Evolutionary conservation across 352 stramenopile species (phyloP).

Genomic region (Pythium myriotylum): DNA sequence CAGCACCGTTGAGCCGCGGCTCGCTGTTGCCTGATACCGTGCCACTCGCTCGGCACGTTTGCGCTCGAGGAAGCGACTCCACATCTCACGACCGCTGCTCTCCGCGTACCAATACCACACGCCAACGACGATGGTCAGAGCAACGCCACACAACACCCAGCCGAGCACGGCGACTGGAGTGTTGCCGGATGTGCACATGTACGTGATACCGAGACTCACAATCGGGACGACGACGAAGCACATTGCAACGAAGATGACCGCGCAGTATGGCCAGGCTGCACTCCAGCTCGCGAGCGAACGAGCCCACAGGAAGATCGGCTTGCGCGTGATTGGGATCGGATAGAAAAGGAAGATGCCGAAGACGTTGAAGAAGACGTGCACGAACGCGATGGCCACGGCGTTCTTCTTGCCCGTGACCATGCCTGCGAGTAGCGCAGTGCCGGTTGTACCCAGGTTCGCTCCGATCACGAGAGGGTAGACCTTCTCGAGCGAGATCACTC

Average conservation of each 20-base stretch:
- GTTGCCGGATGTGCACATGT: constrained; percentile 29
- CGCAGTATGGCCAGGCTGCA: constrained; percentile 30
- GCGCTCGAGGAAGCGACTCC: constrained; percentile 27
- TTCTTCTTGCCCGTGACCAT: constrained; percentile 57
- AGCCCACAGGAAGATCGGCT: constrained; percentile 54
- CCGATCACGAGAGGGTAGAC: constrained; percentile 83
- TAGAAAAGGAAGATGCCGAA: constrained; percentile 82
- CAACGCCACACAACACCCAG: constrained; percentile 21
- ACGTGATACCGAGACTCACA: constrained; percentile 30
- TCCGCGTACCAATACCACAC: constrained; percentile 24
- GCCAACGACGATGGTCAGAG: not conserved
- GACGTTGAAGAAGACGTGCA: constrained; percentile 85
- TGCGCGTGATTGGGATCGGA: constrained; percentile 70
- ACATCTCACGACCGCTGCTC: constrained; percentile 22
- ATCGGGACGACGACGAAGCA: constrained; percentile 24
- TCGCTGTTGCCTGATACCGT: constrained; percentile 6
- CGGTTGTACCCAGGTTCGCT: constrained; percentile 83
- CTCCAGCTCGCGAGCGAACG: constrained; percentile 38
- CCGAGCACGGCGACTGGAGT: constrained; percentile 16
- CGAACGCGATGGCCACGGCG: constrained; percentile 67
- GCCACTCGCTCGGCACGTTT: constrained; percentile 22
- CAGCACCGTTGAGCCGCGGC: constrained; percentile 5
- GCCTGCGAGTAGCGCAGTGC: constrained; percentile 67
- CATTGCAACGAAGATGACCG: constrained; percentile 25
- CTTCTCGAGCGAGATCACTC: constrained; percentile 65